phyloP scores from a whole-genome alignment of 106 monocot genomes.

The Dendrobium huoshanense region DNA sequence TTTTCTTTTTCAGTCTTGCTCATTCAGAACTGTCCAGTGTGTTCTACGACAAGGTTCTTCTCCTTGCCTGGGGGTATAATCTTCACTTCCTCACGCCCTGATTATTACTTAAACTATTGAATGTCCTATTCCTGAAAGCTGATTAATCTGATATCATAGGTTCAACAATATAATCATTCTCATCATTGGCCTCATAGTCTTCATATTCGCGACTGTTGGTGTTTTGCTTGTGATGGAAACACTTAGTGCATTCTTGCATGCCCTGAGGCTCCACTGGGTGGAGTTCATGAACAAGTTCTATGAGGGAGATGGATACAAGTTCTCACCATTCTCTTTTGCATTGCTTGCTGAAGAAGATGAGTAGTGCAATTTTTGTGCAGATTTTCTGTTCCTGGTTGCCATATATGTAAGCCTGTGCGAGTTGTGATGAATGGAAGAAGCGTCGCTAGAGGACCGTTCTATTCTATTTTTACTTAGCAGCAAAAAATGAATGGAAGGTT shows the following conservation, averaged over 20 bases:
- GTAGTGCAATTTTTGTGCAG: constrained; percentile 6
- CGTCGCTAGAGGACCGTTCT: background rate
- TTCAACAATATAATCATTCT: constrained; percentile 74
- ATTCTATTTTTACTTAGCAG: background rate
- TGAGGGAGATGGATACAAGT: constrained; percentile 97
- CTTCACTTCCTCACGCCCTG: background rate
- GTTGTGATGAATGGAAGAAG: too few relatives aligned
- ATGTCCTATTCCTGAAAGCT: background rate
- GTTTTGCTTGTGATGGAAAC: constrained; percentile 98
- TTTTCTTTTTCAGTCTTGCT: constrained; percentile 64
- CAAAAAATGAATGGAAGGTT: background rate
- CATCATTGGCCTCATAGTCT: constrained; percentile 63
- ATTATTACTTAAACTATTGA: background rate
- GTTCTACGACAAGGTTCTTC: constrained; percentile 94
- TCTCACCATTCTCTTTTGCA: constrained; percentile 78
- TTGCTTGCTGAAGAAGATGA: constrained; percentile 58
- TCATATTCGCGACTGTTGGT: constrained; percentile 74
- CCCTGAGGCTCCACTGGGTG: constrained; percentile 98
- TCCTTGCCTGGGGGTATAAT: constrained; percentile 87
- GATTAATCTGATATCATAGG: constrained; percentile 23
- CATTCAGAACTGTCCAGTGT: constrained; percentile 89
- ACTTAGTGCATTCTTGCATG: constrained; percentile 92
- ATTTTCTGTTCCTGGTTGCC: background rate
- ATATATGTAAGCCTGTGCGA: too few relatives aligned
- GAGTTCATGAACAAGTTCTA: constrained; percentile 98